phyloP scores from a whole-genome alignment of 225 moss, liverwort and hornwort species.

The Ulota crispa region DNA sequence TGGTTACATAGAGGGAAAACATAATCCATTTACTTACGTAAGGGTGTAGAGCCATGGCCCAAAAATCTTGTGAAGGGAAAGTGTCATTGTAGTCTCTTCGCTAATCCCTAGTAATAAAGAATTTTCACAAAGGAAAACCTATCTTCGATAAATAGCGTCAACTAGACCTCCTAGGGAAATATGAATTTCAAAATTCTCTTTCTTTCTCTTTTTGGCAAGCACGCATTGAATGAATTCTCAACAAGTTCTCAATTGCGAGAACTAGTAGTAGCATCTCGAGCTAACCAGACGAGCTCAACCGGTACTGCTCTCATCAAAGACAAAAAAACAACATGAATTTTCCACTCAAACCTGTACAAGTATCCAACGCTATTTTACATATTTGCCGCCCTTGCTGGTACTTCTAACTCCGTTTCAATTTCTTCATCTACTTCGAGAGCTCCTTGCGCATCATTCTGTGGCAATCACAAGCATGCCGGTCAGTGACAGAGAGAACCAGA shows the following conservation, averaged over 20 bases:
- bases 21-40: neutral
- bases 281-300: slow-evolving; percentile 1
- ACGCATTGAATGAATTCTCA: neutral
- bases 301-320: neutral
- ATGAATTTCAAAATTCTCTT: neutral
- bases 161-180: neutral
- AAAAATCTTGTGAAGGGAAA: neutral
- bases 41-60: neutral
- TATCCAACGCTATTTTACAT: slow-evolving; percentile 50
- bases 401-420: slow-evolving; percentile 53
- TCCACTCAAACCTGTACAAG: slow-evolving; percentile 30
- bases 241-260: slow-evolving; percentile 26
- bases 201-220: neutral
- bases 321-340: slow-evolving; percentile 9
- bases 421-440: slow-evolving; percentile 43
- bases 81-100: neutral
- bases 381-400: slow-evolving; percentile 66
- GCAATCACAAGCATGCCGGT: slow-evolving; percentile 14
- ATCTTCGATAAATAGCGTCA: neutral
- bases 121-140: neutral
- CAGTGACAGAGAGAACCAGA: neutral
- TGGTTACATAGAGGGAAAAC: neutral
- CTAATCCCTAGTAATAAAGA: neutral
- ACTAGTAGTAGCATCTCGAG: neutral
- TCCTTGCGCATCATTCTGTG: slow-evolving; percentile 44